These are phyloP conservation scores for Salvia miltiorrhiza DNA, from an alignment of 257 asterid genomes.

Conservation along the genomic window DNA sequence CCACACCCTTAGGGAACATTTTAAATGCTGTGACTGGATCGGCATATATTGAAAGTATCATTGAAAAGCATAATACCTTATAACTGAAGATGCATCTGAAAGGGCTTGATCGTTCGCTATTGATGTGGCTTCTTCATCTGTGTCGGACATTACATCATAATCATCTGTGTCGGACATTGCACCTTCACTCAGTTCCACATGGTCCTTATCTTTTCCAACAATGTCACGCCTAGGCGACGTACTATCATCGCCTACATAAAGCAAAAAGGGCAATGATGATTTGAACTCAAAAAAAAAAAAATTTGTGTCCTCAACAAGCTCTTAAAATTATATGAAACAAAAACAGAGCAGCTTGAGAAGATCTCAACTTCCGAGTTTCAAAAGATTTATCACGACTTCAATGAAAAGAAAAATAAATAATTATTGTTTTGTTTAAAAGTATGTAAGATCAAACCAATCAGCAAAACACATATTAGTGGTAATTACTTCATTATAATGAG, in stretches of 20 bases:
- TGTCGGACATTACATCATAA: conserved; percentile 44
- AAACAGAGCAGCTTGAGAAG: not conserved
- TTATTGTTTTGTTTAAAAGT: not conserved
- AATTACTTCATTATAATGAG: too few species aligned
- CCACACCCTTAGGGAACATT: not conserved
- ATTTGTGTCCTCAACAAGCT: not conserved
- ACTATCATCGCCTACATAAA: conserved; percentile 37
- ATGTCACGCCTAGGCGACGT: conserved; percentile 29
- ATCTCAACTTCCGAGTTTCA: conserved; percentile 4
- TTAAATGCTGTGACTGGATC: not conserved
- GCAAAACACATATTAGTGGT: not conserved
- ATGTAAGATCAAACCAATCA: not conserved
- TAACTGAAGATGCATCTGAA: conserved; percentile 36
- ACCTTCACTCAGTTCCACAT: conserved; percentile 37
- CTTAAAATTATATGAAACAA: not conserved
- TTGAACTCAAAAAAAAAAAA: not conserved
- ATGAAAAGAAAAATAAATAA: too few species aligned
- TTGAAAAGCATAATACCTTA: conserved; percentile 36
- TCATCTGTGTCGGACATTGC: conserved; percentile 37
- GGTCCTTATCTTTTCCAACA: conserved; percentile 25
- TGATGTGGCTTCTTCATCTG: conserved; percentile 53
- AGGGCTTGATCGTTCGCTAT: conserved; percentile 27
- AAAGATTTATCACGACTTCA: too few species aligned
- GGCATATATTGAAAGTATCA: not conserved
- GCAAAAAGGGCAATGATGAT: not conserved